Percentiles rank a stretch among this genome's conserved stretches.
phyloP scores from a whole-genome alignment of 2,329 filamentous ascomycete genomes.

The Cladophialophora psammophila region DNA sequence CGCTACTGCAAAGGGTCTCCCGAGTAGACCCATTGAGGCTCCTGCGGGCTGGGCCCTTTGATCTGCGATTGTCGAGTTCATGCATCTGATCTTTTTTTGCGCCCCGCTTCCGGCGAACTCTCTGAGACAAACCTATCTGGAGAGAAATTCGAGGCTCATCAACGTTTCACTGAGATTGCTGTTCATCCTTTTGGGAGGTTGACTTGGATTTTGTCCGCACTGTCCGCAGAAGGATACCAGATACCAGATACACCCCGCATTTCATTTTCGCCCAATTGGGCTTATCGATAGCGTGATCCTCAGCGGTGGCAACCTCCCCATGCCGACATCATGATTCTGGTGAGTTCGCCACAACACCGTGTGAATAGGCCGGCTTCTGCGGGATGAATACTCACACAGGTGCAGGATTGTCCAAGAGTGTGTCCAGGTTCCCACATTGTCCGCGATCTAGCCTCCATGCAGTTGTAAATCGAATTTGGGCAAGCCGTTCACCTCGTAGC shows the following conservation, averaged over 20 bases:
- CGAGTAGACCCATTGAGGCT: slow-evolving; percentile 20
- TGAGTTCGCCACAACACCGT: slow-evolving; percentile 6
- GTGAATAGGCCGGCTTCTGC: neutral
- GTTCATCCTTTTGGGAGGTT: neutral
- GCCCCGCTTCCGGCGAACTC: slow-evolving; percentile 13
- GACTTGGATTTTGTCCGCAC: too few relatives aligned
- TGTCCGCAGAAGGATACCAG: too few relatives aligned
- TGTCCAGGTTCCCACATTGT: neutral
- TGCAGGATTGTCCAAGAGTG: slow-evolving; percentile 16
- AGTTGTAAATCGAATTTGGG: slow-evolving; percentile 6
- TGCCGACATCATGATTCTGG: slow-evolving; percentile 22
- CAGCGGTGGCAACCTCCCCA: slow-evolving; percentile 13
- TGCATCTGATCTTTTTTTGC: slow-evolving; percentile 14
- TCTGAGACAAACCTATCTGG: slow-evolving; percentile 5
- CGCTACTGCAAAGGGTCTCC: slow-evolving; percentile 28
- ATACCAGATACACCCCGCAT: slow-evolving; percentile 25
- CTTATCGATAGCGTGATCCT: slow-evolving; percentile 33
- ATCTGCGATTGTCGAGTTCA: slow-evolving; percentile 26
- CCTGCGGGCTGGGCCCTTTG: slow-evolving; percentile 14
- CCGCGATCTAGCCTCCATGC: slow-evolving; percentile 10
- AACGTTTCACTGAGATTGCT: slow-evolving; percentile 2
- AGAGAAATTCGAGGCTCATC: neutral
- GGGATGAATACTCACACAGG: slow-evolving; percentile 16
- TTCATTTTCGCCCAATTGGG: slow-evolving; percentile 19
- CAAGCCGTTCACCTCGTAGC: slow-evolving; percentile 9